Evolutionary conservation across 352 stramenopile species (phyloP).

Genomic region (Plasmopara muralis): DNA sequence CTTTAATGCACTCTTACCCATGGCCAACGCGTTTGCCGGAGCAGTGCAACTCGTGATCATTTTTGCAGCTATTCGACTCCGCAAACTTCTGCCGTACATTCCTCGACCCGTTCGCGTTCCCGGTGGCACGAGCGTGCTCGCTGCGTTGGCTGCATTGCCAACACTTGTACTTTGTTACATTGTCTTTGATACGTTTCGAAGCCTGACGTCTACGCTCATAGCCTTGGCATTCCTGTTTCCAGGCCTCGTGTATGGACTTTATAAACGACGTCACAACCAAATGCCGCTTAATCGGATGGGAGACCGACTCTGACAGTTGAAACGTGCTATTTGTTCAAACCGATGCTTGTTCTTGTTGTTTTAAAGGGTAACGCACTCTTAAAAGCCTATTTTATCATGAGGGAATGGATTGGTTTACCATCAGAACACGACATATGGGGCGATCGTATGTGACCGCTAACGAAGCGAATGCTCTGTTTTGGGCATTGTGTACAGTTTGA

Average conservation of each 20-base stretch:
- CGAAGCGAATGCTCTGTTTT: no score
- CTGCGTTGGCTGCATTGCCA: slow-evolving; percentile 17
- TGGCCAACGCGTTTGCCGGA: slow-evolving; percentile 88
- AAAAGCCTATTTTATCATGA: neutral
- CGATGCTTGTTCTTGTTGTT: no score
- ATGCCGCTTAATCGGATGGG: slow-evolving; percentile 9
- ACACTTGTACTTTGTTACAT: slow-evolving; percentile 29
- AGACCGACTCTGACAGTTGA: slow-evolving; percentile 8
- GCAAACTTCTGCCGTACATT: slow-evolving; percentile 55
- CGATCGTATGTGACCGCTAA: no score
- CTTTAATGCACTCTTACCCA: slow-evolving; percentile 64
- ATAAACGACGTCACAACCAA: slow-evolving; percentile 19
- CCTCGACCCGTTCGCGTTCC: slow-evolving; percentile 44
- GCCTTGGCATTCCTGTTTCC: slow-evolving; percentile 34
- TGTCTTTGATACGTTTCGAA: slow-evolving; percentile 26
- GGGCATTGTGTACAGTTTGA: no score
- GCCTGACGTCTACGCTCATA: slow-evolving; percentile 22
- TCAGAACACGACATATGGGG: no score
- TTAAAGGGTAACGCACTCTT: no score
- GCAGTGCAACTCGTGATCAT: slow-evolving; percentile 84
- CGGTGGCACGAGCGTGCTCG: slow-evolving; percentile 20
- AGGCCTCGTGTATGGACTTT: slow-evolving; percentile 27
- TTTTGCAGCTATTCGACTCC: slow-evolving; percentile 81
- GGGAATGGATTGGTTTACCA: neutral
- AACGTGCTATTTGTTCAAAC: no score